Evolutionary conservation across 2,329 filamentous ascomycete species (phyloP).

Genomic region (Colletotrichum tanaceti): DNA sequence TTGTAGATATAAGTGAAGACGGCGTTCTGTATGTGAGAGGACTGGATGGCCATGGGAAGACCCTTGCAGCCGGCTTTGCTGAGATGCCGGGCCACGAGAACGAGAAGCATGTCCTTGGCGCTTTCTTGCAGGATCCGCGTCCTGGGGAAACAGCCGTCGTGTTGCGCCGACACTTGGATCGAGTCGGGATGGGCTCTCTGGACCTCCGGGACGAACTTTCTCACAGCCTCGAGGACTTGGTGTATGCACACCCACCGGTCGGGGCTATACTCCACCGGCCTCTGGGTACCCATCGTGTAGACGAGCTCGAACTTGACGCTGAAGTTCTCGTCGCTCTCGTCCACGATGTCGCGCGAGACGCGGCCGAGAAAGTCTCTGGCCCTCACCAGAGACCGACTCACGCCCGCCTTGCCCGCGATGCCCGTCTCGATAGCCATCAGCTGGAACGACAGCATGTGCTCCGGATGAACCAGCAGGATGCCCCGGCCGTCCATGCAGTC

Average conservation of each 20-base stretch:
- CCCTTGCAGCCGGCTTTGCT: slow-evolving; percentile 55
- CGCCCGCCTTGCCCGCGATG: slow-evolving; percentile 45
- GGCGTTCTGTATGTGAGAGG: slow-evolving; percentile 45
- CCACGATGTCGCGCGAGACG: slow-evolving; percentile 66
- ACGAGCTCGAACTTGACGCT: slow-evolving; percentile 70
- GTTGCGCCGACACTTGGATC: slow-evolving; percentile 54
- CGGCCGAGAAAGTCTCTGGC: slow-evolving; percentile 59
- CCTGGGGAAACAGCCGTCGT: slow-evolving; percentile 57
- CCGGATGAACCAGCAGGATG: slow-evolving; percentile 70
- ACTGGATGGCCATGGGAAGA: slow-evolving; percentile 56
- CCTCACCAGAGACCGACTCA: slow-evolving; percentile 52
- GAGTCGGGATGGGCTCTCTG: slow-evolving; percentile 49
- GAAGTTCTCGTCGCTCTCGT: slow-evolving; percentile 75
- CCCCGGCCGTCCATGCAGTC: slow-evolving; percentile 64
- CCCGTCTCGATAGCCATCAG: slow-evolving; percentile 68
- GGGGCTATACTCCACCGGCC: slow-evolving; percentile 62
- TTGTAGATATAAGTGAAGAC: slow-evolving; percentile 60
- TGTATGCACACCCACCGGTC: slow-evolving; percentile 69
- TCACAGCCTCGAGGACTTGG: slow-evolving; percentile 60
- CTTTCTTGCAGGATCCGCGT: slow-evolving; percentile 58
- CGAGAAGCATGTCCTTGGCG: slow-evolving; percentile 48
- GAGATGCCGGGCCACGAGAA: slow-evolving; percentile 52
- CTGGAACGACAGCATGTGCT: slow-evolving; percentile 72
- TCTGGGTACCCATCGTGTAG: slow-evolving; percentile 69
- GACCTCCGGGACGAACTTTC: slow-evolving; percentile 46